These are phyloP conservation scores for Saccharum spontaneum DNA, from an alignment of 176 grass and related monocot species.

Conservation along the genomic window DNA sequence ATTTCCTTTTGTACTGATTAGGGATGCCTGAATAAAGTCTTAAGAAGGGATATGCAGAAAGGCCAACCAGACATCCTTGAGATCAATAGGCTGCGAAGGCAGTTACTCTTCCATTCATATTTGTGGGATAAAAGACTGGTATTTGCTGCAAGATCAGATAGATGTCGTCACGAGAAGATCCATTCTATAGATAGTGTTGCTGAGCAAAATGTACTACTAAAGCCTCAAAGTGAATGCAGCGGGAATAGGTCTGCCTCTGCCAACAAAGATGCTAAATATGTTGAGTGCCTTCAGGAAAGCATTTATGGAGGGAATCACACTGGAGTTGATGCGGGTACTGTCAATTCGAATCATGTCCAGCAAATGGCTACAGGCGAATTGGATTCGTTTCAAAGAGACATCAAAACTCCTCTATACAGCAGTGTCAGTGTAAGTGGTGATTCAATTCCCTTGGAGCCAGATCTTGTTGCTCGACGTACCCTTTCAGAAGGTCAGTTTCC, in stretches of 20 bases:
- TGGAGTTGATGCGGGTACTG: constrained; percentile 35
- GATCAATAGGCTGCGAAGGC: constrained; percentile 86
- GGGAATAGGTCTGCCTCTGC: constrained; percentile 27
- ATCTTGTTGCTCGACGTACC: constrained; percentile 69
- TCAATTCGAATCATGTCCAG: constrained; percentile 25
- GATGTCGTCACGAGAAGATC: constrained; percentile 38
- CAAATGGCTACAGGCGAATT: constrained; percentile 35
- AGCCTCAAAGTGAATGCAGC: constrained; percentile 48
- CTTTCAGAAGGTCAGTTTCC: constrained; percentile 92
- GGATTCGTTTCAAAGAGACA: constrained; percentile 52
- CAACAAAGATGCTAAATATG: constrained; percentile 36
- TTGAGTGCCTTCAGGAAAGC: constrained; percentile 43
- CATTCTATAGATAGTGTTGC: constrained; percentile 45
- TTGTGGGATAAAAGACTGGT: constrained; percentile 81
- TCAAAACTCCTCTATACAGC: constrained; percentile 50
- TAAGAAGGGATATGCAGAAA: constrained; percentile 70
- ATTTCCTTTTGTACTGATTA: constrained; percentile 43
- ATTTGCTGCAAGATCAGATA: constrained; percentile 58
- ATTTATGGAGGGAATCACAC: constrained; percentile 23
- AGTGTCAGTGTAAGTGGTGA: constrained; percentile 62
- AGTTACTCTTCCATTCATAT: constrained; percentile 83
- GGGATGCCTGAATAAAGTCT: constrained; percentile 69
- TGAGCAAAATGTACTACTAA: constrained; percentile 40
- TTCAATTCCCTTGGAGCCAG: constrained; percentile 49
- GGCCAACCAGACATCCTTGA: constrained; percentile 88